These are phyloP conservation scores for Rubus idaeus DNA, from an alignment of 306 rosid species.

Conservation along the genomic window DNA sequence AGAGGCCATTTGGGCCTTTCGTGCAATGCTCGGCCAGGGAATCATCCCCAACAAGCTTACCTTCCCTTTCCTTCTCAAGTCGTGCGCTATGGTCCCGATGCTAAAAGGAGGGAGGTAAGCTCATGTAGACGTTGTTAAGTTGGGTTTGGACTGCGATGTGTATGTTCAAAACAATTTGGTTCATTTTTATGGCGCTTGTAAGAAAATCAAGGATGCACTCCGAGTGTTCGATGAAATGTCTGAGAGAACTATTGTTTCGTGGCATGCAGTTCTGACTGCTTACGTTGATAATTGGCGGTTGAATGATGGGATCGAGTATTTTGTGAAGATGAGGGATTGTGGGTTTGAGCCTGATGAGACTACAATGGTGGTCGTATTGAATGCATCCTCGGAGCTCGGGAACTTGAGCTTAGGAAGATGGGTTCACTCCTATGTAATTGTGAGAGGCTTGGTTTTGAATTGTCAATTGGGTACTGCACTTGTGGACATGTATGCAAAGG, in stretches of 20 bases:
- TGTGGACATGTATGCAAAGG: slow-evolving; percentile 84
- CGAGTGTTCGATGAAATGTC: slow-evolving; percentile 71
- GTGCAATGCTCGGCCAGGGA: slow-evolving; percentile 51
- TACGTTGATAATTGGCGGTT: slow-evolving; percentile 63
- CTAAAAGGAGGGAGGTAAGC: slow-evolving; percentile 64
- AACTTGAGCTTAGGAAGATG: slow-evolving; percentile 75
- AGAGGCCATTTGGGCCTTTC: slow-evolving; percentile 56
- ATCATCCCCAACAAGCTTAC: slow-evolving; percentile 63
- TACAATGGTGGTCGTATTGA: slow-evolving; percentile 72
- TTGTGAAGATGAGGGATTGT: slow-evolving; percentile 56
- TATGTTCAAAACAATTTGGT: slow-evolving; percentile 69
- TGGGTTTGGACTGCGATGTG: slow-evolving; percentile 65
- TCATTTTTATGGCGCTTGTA: slow-evolving; percentile 63
- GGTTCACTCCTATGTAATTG: slow-evolving; percentile 64
- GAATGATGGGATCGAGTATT: slow-evolving; percentile 51
- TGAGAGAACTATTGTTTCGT: slow-evolving; percentile 65
- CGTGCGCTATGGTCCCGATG: slow-evolving; percentile 41
- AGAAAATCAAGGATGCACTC: slow-evolving; percentile 46
- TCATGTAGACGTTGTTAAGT: slow-evolving; percentile 56
- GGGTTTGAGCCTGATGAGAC: slow-evolving; percentile 80
- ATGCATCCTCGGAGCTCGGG: slow-evolving; percentile 73
- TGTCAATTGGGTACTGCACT: slow-evolving; percentile 74
- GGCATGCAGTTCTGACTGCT: slow-evolving; percentile 73
- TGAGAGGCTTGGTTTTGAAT: slow-evolving; percentile 60
- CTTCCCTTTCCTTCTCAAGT: slow-evolving; percentile 69